phyloP scores from a whole-genome alignment of 495 filamentous ascomycete species.

The Schizothecium vesticola region DNA sequence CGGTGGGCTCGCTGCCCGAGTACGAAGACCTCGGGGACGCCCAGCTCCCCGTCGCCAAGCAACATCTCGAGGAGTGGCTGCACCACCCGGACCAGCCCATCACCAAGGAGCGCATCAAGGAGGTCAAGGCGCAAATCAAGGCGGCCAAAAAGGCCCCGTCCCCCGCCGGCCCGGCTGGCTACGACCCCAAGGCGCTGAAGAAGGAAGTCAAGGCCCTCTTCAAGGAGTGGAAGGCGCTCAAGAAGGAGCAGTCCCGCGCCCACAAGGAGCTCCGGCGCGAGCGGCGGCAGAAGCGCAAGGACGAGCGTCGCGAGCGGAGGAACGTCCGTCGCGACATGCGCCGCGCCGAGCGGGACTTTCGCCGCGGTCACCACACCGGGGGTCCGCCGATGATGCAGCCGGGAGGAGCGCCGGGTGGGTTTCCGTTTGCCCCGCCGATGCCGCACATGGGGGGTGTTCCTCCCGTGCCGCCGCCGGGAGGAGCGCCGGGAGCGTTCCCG shows the following conservation, averaged over 20 bases:
- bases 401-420: too few relatives aligned
- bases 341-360: constrained; percentile 19
- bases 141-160: constrained; percentile 25
- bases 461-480: neutral
- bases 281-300: constrained; percentile 19
- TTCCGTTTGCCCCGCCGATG: neutral
- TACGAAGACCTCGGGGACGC: constrained; percentile 38
- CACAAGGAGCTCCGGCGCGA: constrained; percentile 24
- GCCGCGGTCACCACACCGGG: constrained; percentile 3
- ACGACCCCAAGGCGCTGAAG: constrained; percentile 24
- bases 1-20: constrained; percentile 43
- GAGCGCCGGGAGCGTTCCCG: neutral
- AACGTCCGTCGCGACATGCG: constrained; percentile 23
- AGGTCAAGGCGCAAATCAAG: constrained; percentile 34
- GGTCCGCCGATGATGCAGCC: neutral
- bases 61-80: constrained; percentile 36
- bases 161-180: constrained; percentile 9
- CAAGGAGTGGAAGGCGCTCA: constrained; percentile 36
- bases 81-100: constrained; percentile 39
- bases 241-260: constrained; percentile 34
- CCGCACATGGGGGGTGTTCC: neutral
- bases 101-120: constrained; percentile 36
- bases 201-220: constrained; percentile 36
- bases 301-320: constrained; percentile 29
- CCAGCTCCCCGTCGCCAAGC: constrained; percentile 36